Base-by-base conservation (phyloP, 495 filamentous ascomycete species). In the Annulohypoxylon bovei region DNA sequence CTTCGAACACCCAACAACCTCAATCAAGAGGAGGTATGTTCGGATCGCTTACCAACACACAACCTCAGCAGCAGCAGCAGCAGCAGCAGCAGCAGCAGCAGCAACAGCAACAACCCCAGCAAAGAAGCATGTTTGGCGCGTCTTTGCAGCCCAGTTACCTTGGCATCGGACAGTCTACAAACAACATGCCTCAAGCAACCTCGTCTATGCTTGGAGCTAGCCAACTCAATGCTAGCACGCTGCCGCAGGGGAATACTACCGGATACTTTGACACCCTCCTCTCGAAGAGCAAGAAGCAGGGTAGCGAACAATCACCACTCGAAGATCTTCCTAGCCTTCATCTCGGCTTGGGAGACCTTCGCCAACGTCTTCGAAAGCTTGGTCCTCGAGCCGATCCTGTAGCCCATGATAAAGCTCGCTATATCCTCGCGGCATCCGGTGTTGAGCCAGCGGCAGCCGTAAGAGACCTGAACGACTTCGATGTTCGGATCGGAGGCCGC, bases 231-330 rank as follows among this genome's bases (percentile, higher is more conserved):
- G 9, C 46, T 6, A 57, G 47, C 22, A 44, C 62, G 16, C 54
- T 73, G 9, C 72, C 72, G n/a, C 70, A 71, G 28, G 70, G 70
- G n/a, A 75, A 75, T 16, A 82, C 80, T 0, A 81, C 77, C 50
- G 92, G 92, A 0, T 95, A 94, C 75, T 98, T 97, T 80, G 93
- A 97, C 76, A 93, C 89, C 67, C 81, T 98, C 22, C 81, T 97
- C 11, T 92, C 95, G 70, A 90, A 91, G 65, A 92, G 91, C 75
- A 85, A 85, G 75, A 90, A 90, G 76, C 82, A 88, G 63, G 84
- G 81, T 20, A 80, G 85, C 72, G 88, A 83, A 44, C 81, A 82
- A 61, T 83, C 80, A 14, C 78, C 80, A 9, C 78, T 86, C 58
- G 85, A 86, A 18, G 86, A 89, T 39, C 83, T 91, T 25, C 90